A percentile compares a stretch with the other conserved stretches of the same genome.
Conservation (phyloP, 306 rosid species). For the Trifolium pratense region DNA sequence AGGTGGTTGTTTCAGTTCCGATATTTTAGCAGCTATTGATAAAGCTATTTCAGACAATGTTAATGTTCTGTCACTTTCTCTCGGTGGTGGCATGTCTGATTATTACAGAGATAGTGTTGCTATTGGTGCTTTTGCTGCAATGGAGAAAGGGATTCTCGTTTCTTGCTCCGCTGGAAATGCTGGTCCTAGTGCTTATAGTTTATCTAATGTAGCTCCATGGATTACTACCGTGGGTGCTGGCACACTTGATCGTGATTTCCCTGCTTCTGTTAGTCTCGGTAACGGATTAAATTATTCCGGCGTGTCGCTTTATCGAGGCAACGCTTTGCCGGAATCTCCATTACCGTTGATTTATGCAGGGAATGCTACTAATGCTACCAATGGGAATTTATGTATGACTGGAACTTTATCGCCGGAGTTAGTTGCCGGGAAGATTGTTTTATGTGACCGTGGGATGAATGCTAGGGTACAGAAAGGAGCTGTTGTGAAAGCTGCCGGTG, state of each 20-base stretch:
- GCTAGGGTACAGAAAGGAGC: conserved; percentile 90
- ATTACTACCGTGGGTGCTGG: conserved; percentile 96
- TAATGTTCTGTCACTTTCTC: conserved; percentile 78
- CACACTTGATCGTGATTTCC: conserved; percentile 94
- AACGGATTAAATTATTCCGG: conserved; percentile 83
- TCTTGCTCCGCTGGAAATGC: conserved; percentile 94
- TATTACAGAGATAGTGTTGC: conserved; percentile 85
- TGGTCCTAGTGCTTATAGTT: conserved; percentile 69
- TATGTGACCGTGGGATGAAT: conserved; percentile 83
- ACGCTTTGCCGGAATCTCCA: conserved; percentile 51
- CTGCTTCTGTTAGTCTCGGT: conserved; percentile 72
- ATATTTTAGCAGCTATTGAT: conserved; percentile 80
- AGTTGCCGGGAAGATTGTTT: conserved; percentile 77
- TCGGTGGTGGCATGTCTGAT: conserved; percentile 89
- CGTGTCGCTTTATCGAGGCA: conserved; percentile 74
- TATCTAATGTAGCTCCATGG: conserved; percentile 90
- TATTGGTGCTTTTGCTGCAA: conserved; percentile 77
- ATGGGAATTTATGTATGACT: conserved; percentile 77
- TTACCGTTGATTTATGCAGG: conserved; percentile 71
- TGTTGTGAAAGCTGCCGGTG: conserved; percentile 80
- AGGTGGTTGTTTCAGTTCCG: conserved; percentile 95
- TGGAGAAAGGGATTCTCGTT: conserved; percentile 83
- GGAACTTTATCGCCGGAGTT: conserved; percentile 69
- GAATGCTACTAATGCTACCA: conserved; percentile 61
- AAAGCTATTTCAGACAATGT: conserved; percentile 70